Evolutionary conservation across 371 early-diverging fungal genomes (phyloP).

Genomic region (Enteropsectra breve): DNA sequence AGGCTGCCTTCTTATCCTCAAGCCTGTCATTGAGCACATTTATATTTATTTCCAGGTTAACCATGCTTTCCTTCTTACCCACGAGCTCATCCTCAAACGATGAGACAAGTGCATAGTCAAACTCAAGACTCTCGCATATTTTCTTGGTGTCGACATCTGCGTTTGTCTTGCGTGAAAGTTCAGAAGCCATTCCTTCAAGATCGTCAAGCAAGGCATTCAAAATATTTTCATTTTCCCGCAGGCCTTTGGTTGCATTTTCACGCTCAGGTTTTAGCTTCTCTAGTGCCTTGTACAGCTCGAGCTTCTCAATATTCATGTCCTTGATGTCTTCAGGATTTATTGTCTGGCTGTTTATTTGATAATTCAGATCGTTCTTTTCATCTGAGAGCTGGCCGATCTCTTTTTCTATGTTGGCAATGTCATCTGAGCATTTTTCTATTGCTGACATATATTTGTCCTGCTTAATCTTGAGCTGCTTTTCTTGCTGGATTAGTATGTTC

Average conservation of each 20-base stretch:
- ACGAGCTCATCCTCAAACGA: conserved; percentile 33
- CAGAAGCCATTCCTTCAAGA: no score
- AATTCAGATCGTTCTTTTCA: conserved; percentile 57
- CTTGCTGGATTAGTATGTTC: conserved; percentile 40
- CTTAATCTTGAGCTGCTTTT: conserved; percentile 50
- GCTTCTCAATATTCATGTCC: conserved; percentile 67
- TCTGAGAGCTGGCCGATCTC: conserved; percentile 19
- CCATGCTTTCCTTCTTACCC: conserved; percentile 19
- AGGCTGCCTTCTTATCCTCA: conserved; percentile 17
- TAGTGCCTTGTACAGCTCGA: conserved; percentile 47
- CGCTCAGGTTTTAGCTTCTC: conserved; percentile 58
- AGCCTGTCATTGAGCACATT: conserved; percentile 31
- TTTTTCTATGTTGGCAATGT: conserved; percentile 40
- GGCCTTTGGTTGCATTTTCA: conserved; percentile 28
- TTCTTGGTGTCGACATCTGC: conserved; percentile 41
- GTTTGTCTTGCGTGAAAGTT: no score
- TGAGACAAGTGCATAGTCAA: conserved; percentile 1
- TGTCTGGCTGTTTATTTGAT: conserved; percentile 65
- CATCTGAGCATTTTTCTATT: conserved; percentile 40
- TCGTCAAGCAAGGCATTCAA: conserved; percentile 36
- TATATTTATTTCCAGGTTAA: conserved; percentile 16
- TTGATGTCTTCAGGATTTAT: conserved; percentile 70
- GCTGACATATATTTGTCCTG: conserved; percentile 47
- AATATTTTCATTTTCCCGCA: conserved; percentile 28
- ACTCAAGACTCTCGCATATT: conserved; percentile 13